Percentiles rank a stretch among this genome's conserved stretches.
Evolutionary conservation across 371 early-diverging fungal genomes (phyloP).

Genomic region (Actinomortierella wolfii): DNA sequence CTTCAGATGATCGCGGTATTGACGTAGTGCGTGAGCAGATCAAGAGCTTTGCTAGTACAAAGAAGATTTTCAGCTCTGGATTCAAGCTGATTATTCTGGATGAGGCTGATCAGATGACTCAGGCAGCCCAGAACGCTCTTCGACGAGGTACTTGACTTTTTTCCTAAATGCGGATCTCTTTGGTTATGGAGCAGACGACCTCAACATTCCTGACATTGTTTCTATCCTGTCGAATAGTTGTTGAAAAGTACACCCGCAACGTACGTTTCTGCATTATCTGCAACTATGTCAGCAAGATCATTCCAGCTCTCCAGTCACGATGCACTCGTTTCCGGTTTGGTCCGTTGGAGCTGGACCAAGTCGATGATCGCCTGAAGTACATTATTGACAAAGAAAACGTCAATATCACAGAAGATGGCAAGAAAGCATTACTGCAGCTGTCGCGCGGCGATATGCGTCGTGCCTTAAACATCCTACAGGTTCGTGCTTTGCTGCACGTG

Average conservation of each 20-base stretch:
- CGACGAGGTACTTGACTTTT: constrained; percentile 69
- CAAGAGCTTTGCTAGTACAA: constrained; percentile 96
- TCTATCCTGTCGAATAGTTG: constrained; percentile 62
- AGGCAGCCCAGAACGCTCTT: constrained; percentile 95
- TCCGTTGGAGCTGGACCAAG: constrained; percentile 82
- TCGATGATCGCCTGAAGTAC: constrained; percentile 72
- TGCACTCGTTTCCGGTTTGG: constrained; percentile 98
- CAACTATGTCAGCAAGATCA: constrained; percentile 98
- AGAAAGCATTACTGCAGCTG: constrained; percentile 77
- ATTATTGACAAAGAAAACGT: constrained; percentile 82
- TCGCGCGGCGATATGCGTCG: constrained; percentile 97
- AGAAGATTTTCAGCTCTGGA: constrained; percentile 82
- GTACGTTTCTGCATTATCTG: constrained; percentile 99
- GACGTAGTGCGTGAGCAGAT: constrained; percentile 99
- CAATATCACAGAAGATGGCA: constrained; percentile 81
- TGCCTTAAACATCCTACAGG: constrained; percentile 93
- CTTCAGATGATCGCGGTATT: constrained; percentile 99
- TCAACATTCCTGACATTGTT: too few species aligned
- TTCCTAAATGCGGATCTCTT: too few species aligned
- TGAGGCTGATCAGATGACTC: constrained; percentile 99
- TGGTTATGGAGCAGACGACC: too few species aligned
- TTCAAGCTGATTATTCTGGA: constrained; percentile 98
- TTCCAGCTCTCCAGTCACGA: constrained; percentile 97
- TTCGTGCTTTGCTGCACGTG: constrained; percentile 4
- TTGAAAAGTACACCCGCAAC: constrained; percentile 97